A percentile compares a stretch with the other conserved stretches of the same genome.
phyloP scores from a whole-genome alignment of 345 rosid species.

The Sapria himalayana region DNA sequence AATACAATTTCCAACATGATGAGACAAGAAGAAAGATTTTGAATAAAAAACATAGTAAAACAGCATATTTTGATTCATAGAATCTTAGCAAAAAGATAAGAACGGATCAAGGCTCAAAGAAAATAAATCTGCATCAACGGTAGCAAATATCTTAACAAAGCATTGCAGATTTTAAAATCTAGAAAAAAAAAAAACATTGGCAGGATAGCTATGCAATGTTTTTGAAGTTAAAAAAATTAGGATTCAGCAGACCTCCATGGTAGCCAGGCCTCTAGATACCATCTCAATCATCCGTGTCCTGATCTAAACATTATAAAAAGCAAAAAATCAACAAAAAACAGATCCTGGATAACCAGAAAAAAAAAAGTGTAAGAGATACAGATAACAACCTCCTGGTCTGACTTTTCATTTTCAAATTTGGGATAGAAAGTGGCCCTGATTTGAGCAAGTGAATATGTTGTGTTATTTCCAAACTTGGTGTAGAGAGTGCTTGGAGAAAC shows the following conservation, averaged over 20 bases:
- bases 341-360: neutral
- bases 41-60: no score
- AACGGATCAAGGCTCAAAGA: no score
- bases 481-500: conserved; percentile 27
- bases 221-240: neutral
- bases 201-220: neutral
- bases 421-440: conserved; percentile 95
- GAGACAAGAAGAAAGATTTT: no score
- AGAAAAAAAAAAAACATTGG: neutral
- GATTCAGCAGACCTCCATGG: conserved; percentile 44
- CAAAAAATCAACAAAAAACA: neutral
- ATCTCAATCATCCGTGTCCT: conserved; percentile 76
- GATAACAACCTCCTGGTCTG: conserved; percentile 74
- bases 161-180: no score
- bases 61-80: no score
- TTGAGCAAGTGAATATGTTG: conserved; percentile 45
- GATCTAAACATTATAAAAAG: conserved; percentile 20
- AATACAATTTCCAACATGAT: no score
- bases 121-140: no score
- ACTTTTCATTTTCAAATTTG: conserved; percentile 91
- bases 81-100: no score
- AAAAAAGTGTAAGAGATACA: neutral
- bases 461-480: conserved; percentile 35
- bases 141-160: no score
- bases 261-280: conserved; percentile 71